Evolutionary conservation across 306 rosid species (phyloP).

Genomic region (Datisca glomerata): DNA sequence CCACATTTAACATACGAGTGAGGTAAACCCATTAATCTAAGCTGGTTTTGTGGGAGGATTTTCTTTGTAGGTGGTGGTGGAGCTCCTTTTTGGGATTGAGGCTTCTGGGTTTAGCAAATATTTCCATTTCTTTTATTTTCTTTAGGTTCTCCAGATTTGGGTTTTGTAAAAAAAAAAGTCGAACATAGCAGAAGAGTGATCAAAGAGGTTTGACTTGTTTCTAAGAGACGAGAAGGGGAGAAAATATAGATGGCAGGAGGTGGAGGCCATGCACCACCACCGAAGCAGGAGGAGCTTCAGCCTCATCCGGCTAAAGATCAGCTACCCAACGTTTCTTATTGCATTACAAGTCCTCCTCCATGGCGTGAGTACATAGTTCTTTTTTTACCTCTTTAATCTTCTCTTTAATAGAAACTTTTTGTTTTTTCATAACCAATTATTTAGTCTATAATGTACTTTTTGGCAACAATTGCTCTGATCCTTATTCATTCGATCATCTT

Average conservation of each 20-base stretch:
- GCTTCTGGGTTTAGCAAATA: conserved; percentile 21
- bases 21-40: no score
- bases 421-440: not conserved
- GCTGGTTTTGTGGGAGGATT: no score
- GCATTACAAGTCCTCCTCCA: conserved; percentile 99
- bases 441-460: not conserved
- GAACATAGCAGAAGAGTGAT: not conserved
- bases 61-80: no score
- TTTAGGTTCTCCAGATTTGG: conserved; percentile 12
- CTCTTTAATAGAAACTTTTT: no score
- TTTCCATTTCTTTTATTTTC: not conserved
- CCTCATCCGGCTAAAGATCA: conserved; percentile 92
- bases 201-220: conserved; percentile 6
- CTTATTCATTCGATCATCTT: conserved; percentile 6
- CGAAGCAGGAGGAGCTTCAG: conserved; percentile 75
- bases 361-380: conserved; percentile 99
- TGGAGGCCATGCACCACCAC: conserved; percentile 52
- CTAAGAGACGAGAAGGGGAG: conserved; percentile 4
- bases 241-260: conserved; percentile 42
- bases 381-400: no score
- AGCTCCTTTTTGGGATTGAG: conserved; percentile 13
- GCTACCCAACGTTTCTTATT: conserved; percentile 64
- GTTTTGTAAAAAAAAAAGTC: conserved; percentile 6
- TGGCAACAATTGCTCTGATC: not conserved
- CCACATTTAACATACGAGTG: no score